Conservation (phyloP, 106 monocot species). For the Allium sativum region DNA sequence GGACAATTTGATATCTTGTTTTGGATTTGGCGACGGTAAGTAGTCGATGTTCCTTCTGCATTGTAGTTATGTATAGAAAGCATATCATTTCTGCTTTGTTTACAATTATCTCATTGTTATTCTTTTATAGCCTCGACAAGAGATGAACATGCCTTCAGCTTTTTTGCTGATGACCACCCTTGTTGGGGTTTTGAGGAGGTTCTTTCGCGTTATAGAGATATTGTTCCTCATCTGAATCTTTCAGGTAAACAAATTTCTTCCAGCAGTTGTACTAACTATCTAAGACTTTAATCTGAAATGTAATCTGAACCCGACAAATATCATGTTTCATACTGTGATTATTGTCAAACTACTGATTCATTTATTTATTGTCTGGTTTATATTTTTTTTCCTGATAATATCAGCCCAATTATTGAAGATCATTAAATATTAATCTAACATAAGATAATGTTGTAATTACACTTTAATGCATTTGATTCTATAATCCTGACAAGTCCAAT, state of each 20-base stretch:
- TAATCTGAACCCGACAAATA: too few relatives aligned
- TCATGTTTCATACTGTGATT: too few relatives aligned
- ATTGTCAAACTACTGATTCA: too few relatives aligned
- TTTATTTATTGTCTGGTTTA: too few relatives aligned
- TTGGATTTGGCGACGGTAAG: conserved; percentile 80
- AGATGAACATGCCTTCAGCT: conserved; percentile 60
- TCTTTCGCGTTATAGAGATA: conserved; percentile 40
- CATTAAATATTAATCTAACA: too few relatives aligned
- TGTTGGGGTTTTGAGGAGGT: conserved; percentile 80
- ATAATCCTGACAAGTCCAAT: too few relatives aligned
- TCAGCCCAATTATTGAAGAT: too few relatives aligned
- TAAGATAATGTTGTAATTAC: too few relatives aligned
- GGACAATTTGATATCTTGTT: conserved; percentile 68
- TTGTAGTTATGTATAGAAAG: conserved; percentile 5
- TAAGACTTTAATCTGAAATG: too few relatives aligned
- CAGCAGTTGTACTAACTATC: too few relatives aligned
- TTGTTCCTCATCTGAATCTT: conserved; percentile 38
- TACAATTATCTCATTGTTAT: background rate
- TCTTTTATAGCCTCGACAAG: conserved; percentile 43
- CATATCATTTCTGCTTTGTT: background rate
- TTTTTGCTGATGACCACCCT: conserved; percentile 41
- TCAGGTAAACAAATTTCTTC: conserved; percentile 49
- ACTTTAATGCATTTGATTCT: too few relatives aligned
- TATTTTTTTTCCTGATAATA: too few relatives aligned
- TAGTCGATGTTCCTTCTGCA: background rate